Base-by-base conservation (phyloP, 208 protist genomes). In the Acanthamoeba triangularis region DNA sequence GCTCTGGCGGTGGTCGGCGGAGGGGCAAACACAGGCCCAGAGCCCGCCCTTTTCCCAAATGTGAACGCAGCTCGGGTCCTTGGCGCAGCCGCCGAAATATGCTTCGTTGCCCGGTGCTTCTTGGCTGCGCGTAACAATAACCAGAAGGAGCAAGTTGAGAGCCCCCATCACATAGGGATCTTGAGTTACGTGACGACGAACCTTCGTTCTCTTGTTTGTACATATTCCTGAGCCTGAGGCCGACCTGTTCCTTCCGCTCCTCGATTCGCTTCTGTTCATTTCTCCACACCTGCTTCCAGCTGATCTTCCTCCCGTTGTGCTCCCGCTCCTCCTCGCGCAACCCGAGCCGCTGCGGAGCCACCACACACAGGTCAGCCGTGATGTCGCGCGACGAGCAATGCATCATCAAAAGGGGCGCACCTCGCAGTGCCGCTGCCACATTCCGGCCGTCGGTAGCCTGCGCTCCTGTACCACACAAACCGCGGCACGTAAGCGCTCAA, bases 201-300 rank as follows among this genome's bases (percentile, higher is more conserved):
- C 80, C 80, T 88, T 59, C 80, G 33, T 88, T 63, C 20, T 59
- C 80, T 28, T 88, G 28, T 59, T 88, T 65, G 80, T 88, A 88
- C 80, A 88, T 88, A 6, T 37, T 65, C 25, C 80, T 10, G 20
- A 88, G 52, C 80, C 35, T 59, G 49, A 61, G 41, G 28, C 49
- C 80, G 30, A 88, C 30, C 80, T 88, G 47, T n/a, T 88, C 80
- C 52, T 88, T 88, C 47, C 80, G 6, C 16, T 35, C 14, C 33
- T n/a, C 44, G 35, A 88, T 13, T 47, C 80, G 80, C 49, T 63
- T 88, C 33, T 88, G 80, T 63, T 56, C 80, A 25, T 88, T 88
- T 35, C 65, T 88, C 80, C 80, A 88, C 49, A 88, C 80, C 23
- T 88, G 80, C 80, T 41, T 56, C 80, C 80, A 88, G 80, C 49